Conservation (phyloP, 345 rosid genomes). For the Eucalyptus cloeziana region DNA sequence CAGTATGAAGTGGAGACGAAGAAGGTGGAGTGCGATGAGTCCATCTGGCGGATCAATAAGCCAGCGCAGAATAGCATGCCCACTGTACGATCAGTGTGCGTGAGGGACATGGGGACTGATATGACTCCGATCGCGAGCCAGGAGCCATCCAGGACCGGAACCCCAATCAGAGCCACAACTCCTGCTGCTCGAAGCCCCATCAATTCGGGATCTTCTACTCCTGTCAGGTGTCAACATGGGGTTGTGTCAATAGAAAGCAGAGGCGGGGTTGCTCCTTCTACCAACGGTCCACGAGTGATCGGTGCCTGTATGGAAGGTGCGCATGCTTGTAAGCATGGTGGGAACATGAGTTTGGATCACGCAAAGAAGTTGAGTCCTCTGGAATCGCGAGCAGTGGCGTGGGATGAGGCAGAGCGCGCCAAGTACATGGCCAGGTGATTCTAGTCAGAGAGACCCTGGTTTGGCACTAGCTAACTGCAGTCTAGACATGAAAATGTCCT, state of each 20-base stretch:
- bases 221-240: constrained; percentile 29
- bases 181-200: constrained; percentile 71
- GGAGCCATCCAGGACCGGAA: constrained; percentile 87
- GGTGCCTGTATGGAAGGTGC: neutral
- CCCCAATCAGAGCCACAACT: constrained; percentile 72
- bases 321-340: neutral
- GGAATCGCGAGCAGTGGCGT: constrained; percentile 69
- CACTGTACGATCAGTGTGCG: constrained; percentile 57
- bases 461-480: neutral
- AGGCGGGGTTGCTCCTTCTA: constrained; percentile 2
- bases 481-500: neutral
- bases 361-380: constrained; percentile 32
- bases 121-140: constrained; percentile 92
- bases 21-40: constrained; percentile 66
- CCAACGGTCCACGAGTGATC: neutral
- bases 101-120: constrained; percentile 96
- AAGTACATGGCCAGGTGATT: constrained; percentile 81
- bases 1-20: constrained; percentile 44
- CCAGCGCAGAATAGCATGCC: constrained; percentile 25
- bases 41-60: constrained; percentile 50
- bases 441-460: neutral
- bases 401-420: constrained; percentile 95
- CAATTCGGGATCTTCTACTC: constrained; percentile 69
- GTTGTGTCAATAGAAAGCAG: constrained; percentile 3
- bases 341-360: constrained; percentile 10